These are phyloP conservation scores for Populus pruinosa DNA, from an alignment of 345 rosid species.

Conservation along the genomic window DNA sequence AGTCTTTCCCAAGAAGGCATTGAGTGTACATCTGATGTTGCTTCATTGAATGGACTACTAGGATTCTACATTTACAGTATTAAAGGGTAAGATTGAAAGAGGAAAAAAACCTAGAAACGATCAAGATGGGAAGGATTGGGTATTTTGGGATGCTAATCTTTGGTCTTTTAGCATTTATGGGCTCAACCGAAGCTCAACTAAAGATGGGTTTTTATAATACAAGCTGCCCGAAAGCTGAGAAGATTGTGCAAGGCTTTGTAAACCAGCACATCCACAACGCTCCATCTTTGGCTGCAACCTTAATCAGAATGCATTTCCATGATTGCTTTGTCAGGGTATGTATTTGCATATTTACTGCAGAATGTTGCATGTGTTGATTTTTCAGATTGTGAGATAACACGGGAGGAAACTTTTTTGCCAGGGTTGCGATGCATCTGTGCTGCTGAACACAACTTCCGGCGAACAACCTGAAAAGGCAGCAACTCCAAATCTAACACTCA, in stretches of 20 bases:
- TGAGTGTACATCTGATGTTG: not conserved
- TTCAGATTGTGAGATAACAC: not conserved
- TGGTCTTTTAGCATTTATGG: conserved; percentile 26
- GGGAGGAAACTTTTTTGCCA: conserved; percentile 5
- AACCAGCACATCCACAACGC: conserved; percentile 54
- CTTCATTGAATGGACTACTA: not conserved
- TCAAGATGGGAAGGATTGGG: conserved; percentile 25
- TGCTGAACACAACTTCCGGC: conserved; percentile 55
- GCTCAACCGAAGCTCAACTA: conserved; percentile 48
- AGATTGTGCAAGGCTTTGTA: conserved; percentile 51
- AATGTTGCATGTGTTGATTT: not conserved
- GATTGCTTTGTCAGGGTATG: conserved; percentile 71
- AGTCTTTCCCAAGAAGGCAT: not conserved
- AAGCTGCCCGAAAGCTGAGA: conserved; percentile 74
- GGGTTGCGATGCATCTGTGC: conserved; percentile 85
- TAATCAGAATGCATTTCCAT: conserved; percentile 80
- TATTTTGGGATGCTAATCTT: conserved; percentile 15
- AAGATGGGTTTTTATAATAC: conserved; percentile 48
- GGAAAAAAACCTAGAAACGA: conserved; percentile 7
- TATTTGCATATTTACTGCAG: not conserved
- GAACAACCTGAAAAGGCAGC: conserved; percentile 51
- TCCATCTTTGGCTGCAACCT: conserved; percentile 65
- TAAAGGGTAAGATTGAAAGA: not conserved
- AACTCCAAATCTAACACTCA: conserved; percentile 52
- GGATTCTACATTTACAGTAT: not conserved